Percentiles rank a stretch among this genome's conserved stretches.
Conservation (phyloP, 2,329 filamentous ascomycete species). For the Trichothecium roseum region DNA sequence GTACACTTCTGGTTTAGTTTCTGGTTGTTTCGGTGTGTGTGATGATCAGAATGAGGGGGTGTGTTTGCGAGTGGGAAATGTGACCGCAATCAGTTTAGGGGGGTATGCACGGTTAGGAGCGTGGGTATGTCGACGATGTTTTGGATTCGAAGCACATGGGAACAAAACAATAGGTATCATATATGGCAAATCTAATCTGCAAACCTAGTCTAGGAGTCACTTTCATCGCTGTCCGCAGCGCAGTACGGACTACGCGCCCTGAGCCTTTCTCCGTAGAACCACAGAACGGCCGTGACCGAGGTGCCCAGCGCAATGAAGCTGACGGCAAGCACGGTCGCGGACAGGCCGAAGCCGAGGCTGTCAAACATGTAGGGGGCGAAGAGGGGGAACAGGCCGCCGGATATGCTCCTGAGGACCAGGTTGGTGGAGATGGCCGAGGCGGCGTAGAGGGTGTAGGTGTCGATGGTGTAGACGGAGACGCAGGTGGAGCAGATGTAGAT, state of each 20-base stretch:
- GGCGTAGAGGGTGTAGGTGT: constrained; percentile 56
- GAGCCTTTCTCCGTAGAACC: constrained; percentile 37
- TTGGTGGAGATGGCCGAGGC: constrained; percentile 56
- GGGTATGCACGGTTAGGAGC: too few species aligned
- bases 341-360: constrained; percentile 45
- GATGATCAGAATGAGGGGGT: too few species aligned
- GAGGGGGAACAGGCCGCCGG: constrained; percentile 53
- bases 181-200: too few species aligned
- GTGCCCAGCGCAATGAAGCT: constrained; percentile 32
- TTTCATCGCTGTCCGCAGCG: not conserved
- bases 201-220: too few species aligned
- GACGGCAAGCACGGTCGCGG: constrained; percentile 47
- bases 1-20: too few species aligned
- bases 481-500: constrained; percentile 57
- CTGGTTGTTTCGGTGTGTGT: too few species aligned
- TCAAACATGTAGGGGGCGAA: constrained; percentile 51
- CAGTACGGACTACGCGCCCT: not conserved
- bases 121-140: too few species aligned
- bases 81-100: too few species aligned
- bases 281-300: constrained; percentile 53
- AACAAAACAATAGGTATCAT: too few species aligned
- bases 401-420: constrained; percentile 52
- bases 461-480: constrained; percentile 59
- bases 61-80: too few species aligned
- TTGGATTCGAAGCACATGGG: too few species aligned